Evolutionary conservation across 768 basidiomycete species (phyloP), one percentile per base, ranked within the genome.

Genomic region (Suillus bovinus): DNA sequence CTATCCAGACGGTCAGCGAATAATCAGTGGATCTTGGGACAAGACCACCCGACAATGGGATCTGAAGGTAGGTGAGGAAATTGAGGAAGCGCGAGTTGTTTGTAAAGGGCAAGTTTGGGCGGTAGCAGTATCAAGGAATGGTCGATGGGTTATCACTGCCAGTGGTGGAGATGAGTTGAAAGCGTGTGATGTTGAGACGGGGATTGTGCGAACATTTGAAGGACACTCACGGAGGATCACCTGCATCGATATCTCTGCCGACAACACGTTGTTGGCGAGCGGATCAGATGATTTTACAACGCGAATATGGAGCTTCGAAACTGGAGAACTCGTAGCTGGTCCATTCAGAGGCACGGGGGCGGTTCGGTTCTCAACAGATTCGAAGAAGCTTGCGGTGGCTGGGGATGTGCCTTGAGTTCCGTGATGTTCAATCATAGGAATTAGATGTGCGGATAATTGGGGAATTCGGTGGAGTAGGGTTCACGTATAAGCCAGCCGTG

Each of bases 241-340:
- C 41, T n/a, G 20, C 20, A 10, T n/a, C n/a, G 41, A 42, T 42
- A 42, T 42, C 41, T 42, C 41, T 1, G 10, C 20, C 4, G 41
- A 42, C 20, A 42, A 2, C 20, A 42, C 0, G 9, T 10, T n/a
- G 1, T 20, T 42, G 4, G 41, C 20, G 4, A 42, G 41, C 8
- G 41, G 20, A 10, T n/a, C 41, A n/a, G 8, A 0, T 0, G 20
- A 42, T 10, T 0, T 0, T 1, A n/a, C 41, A 42, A 20, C 4
- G 17, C 41, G 20, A 20, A 42, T 42, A n/a, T 42, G 41, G 20
- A 42, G n/a, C 4, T 42, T 42, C 9, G 41, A 42, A 0, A 42
- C 41, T 1, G 41, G 41, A 8, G 11, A 42, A 42, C 41, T 42
- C 4, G 41, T n/a, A 10, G 41, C 41, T 10, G 41, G 41, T 42